Evolutionary conservation across 2,329 filamentous ascomycete species (phyloP).

Genomic region (Escovopsis sp.): DNA sequence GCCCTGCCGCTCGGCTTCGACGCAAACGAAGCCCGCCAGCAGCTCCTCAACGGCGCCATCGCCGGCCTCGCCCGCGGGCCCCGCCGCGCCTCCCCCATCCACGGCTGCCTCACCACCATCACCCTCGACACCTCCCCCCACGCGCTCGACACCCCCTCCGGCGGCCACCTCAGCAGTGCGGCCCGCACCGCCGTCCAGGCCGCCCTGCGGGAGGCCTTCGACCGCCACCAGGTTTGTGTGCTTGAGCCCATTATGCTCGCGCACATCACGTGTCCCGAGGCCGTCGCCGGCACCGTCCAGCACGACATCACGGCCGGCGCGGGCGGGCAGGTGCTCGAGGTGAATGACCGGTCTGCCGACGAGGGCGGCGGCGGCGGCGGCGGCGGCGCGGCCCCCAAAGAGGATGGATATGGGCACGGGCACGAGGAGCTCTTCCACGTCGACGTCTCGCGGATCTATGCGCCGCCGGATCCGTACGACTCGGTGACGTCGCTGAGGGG

Average conservation of each 20-base stretch:
- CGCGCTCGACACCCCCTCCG: conserved; percentile 39
- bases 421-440: conserved; percentile 40
- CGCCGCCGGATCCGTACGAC: conserved; percentile 71
- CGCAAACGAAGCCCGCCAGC: conserved; percentile 33
- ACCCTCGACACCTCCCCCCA: conserved; percentile 50
- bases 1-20: conserved; percentile 27
- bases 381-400: no score
- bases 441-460: conserved; percentile 63
- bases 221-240: conserved; percentile 42
- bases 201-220: conserved; percentile 48
- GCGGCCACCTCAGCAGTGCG: conserved; percentile 52
- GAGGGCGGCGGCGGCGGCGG: no score
- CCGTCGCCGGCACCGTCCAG: conserved; percentile 63
- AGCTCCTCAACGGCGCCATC: conserved; percentile 63
- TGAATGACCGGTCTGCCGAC: conserved; percentile 38
- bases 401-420: no score
- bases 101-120: conserved; percentile 57
- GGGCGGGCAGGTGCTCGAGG: conserved; percentile 57
- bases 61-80: conserved; percentile 79
- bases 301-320: conserved; percentile 64
- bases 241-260: conserved; percentile 93
- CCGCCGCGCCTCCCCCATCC: conserved; percentile 62
- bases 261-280: conserved; percentile 72
- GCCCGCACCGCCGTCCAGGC: conserved; percentile 47
- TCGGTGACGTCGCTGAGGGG: conserved; percentile 40